These are phyloP conservation scores for Boletus subcaerulescens DNA, from an alignment of 768 basidiomycete genomes.

Conservation along the genomic window DNA sequence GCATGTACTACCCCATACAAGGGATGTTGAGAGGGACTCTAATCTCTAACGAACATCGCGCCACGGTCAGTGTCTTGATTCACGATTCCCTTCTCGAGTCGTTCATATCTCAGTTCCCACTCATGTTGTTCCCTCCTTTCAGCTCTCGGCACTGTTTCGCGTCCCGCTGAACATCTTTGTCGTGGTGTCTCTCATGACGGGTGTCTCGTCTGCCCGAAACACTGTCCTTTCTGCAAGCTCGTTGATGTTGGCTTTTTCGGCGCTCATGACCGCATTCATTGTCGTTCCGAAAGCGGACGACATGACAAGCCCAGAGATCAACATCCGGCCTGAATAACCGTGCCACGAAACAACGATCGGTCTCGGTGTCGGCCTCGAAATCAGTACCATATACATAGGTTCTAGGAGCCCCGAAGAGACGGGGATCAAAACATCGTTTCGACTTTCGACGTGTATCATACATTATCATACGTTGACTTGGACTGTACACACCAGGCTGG, in stretches of 20 bases:
- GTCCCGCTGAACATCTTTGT: slow-evolving; percentile 76
- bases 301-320: slow-evolving; percentile 11
- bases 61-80: slow-evolving; percentile 49
- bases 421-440: too few species aligned
- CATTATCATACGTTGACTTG: background rate
- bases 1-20: slow-evolving; percentile 77
- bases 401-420: too few species aligned
- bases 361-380: background rate
- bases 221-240: slow-evolving; percentile 59
- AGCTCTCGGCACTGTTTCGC: slow-evolving; percentile 70
- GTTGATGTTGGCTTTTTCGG: slow-evolving; percentile 54
- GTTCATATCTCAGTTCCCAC: background rate
- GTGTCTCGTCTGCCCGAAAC: slow-evolving; percentile 61
- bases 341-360: background rate
- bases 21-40: slow-evolving; percentile 68
- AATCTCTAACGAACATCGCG: slow-evolving; percentile 69
- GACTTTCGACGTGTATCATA: background rate
- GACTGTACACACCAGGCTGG: too few species aligned
- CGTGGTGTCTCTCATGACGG: slow-evolving; percentile 63
- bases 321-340: slow-evolving; percentile 17
- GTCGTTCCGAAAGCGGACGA: slow-evolving; percentile 39
- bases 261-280: slow-evolving; percentile 52
- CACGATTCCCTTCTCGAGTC: background rate
- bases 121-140: background rate
- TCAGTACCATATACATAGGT: background rate